These are phyloP conservation scores for Rhizopus sp. DNA, from an alignment of 371 early-diverging fungal species.

Conservation along the genomic window DNA sequence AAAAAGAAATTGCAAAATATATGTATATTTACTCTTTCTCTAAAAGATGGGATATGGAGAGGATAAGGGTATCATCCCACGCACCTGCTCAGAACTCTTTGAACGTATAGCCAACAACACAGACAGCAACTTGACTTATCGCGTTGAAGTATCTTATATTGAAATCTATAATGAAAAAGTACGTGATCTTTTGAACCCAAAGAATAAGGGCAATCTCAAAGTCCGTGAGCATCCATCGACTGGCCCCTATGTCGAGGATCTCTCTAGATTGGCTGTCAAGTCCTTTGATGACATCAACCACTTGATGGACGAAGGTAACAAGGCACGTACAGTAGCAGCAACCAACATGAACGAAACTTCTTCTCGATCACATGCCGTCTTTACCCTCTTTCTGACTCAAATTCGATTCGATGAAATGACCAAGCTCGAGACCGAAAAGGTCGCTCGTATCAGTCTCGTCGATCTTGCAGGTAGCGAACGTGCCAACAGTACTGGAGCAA, in stretches of 20 bases:
- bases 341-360: conserved; percentile 97
- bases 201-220: conserved; percentile 76
- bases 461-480: conserved; percentile 97
- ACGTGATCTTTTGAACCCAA: conserved; percentile 88
- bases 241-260: conserved; percentile 92
- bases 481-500: conserved; percentile 93
- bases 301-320: conserved; percentile 89
- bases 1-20: background rate
- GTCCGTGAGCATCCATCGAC: conserved; percentile 88
- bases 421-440: conserved; percentile 72
- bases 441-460: conserved; percentile 79
- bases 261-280: conserved; percentile 81
- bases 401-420: conserved; percentile 59
- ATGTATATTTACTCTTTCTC: background rate
- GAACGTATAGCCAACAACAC: conserved; percentile 55
- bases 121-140: conserved; percentile 56
- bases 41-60: conserved; percentile 67
- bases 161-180: conserved; percentile 90
- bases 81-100: conserved; percentile 79
- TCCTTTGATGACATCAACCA: conserved; percentile 76
- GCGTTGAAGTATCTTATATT: conserved; percentile 85
- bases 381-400: conserved; percentile 83
- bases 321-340: conserved; percentile 88
- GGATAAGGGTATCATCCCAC: conserved; percentile 84
- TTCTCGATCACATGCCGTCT: conserved; percentile 94